These are phyloP conservation scores for Trichoderma sp. DNA, from an alignment of 2,329 filamentous ascomycete species.

Conservation along the genomic window DNA sequence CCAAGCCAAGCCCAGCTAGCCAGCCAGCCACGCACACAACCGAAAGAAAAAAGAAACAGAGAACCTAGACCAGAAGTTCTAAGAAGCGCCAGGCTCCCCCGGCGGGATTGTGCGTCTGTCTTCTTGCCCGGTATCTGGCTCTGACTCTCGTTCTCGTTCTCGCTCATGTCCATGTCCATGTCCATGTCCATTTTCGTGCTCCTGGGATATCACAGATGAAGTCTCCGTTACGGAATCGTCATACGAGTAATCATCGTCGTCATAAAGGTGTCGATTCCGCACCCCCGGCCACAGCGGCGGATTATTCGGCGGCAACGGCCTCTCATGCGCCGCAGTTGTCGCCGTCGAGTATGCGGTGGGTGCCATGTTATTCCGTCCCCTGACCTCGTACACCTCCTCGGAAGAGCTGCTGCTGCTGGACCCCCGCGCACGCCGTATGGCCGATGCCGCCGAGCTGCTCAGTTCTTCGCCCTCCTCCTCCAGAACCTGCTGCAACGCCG, in stretches of 20 bases:
- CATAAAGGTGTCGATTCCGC: slow-evolving; percentile 30
- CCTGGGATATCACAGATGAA: slow-evolving; percentile 29
- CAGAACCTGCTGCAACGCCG: slow-evolving; percentile 53
- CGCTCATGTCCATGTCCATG: slow-evolving; percentile 16
- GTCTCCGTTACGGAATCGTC: slow-evolving; percentile 31
- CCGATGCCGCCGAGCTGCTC: slow-evolving; percentile 15
- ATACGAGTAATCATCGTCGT: slow-evolving; percentile 36
- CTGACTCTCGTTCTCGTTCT: slow-evolving; percentile 29
- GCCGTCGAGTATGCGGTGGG: slow-evolving; percentile 20
- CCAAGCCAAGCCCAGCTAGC: background rate
- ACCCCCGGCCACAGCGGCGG: slow-evolving; percentile 46
- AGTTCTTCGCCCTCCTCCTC: slow-evolving; percentile 46
- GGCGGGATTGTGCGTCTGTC: background rate
- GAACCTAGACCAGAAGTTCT: background rate
- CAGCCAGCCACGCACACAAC: background rate
- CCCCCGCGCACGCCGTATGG: slow-evolving; percentile 13
- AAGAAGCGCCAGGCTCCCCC: slow-evolving; percentile 21
- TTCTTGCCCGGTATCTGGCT: slow-evolving; percentile 17
- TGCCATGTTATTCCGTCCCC: background rate
- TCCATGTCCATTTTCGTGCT: slow-evolving; percentile 20
- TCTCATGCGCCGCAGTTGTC: slow-evolving; percentile 23
- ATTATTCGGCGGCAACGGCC: slow-evolving; percentile 31
- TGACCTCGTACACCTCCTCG: background rate
- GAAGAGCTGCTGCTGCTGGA: slow-evolving; percentile 27
- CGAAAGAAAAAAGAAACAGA: background rate